phyloP scores from a whole-genome alignment of 2,329 filamentous ascomycete species.

The Phoma herbarum region DNA sequence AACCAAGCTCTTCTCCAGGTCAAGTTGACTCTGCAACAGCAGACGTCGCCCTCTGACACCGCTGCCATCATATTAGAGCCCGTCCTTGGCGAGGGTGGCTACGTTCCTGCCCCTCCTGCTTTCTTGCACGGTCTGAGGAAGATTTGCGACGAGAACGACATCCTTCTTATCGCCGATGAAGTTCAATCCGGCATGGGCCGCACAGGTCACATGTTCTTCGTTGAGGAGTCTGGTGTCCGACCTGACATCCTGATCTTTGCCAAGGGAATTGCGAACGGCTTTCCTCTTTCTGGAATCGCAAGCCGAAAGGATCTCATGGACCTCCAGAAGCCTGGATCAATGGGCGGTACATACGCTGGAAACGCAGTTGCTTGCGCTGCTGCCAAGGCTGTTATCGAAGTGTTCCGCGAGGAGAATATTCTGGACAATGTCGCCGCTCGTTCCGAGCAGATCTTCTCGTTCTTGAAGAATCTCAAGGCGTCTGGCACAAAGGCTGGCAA shows the following conservation, averaged over 20 bases:
- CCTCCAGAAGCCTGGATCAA: slow-evolving; percentile 40
- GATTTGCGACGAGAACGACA: slow-evolving; percentile 56
- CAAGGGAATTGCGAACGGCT: slow-evolving; percentile 44
- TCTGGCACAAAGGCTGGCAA: slow-evolving; percentile 39
- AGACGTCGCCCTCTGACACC: slow-evolving; percentile 40
- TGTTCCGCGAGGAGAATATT: slow-evolving; percentile 40
- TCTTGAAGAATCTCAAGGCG: slow-evolving; percentile 35
- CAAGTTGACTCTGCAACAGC: slow-evolving; percentile 38
- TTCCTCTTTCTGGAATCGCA: slow-evolving; percentile 42
- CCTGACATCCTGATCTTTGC: slow-evolving; percentile 57
- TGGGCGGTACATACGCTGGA: slow-evolving; percentile 44
- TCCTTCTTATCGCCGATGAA: slow-evolving; percentile 56
- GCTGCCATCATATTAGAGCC: slow-evolving; percentile 44
- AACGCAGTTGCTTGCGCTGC: slow-evolving; percentile 43
- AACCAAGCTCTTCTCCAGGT: slow-evolving; percentile 37
- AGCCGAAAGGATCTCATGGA: slow-evolving; percentile 40
- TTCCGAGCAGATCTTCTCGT: slow-evolving; percentile 39
- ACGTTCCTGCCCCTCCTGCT: slow-evolving; percentile 39
- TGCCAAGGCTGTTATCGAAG: slow-evolving; percentile 37
- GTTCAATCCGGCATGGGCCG: slow-evolving; percentile 57
- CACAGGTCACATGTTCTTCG: slow-evolving; percentile 56
- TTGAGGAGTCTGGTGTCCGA: slow-evolving; percentile 54
- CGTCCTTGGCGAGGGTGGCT: slow-evolving; percentile 42
- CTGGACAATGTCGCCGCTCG: slow-evolving; percentile 40
- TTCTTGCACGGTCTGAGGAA: slow-evolving; percentile 50